These are phyloP conservation scores for Acer saccharum DNA, from an alignment of 345 rosid genomes.

Conservation along the genomic window DNA sequence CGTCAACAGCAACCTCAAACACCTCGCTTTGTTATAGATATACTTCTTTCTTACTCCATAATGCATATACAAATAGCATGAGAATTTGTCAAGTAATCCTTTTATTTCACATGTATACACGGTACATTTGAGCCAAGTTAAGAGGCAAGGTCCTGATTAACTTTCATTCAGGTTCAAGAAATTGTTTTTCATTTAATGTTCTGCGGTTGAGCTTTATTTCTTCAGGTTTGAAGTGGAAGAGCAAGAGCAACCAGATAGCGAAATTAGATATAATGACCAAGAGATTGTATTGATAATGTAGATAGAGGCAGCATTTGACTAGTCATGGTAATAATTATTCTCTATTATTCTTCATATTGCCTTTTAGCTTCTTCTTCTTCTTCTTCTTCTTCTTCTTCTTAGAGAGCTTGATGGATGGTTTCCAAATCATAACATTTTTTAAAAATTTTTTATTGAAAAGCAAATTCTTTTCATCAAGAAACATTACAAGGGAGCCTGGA, in stretches of 20 bases:
- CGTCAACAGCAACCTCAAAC: conserved; percentile 10
- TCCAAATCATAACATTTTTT: neutral
- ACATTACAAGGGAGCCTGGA: neutral
- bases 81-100: conserved; percentile 10
- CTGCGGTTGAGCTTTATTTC: conserved; percentile 2
- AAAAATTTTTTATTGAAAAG: no score
- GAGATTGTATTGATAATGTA: neutral
- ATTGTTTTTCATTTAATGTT: neutral
- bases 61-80: conserved; percentile 19
- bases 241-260: neutral
- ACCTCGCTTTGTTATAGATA: conserved; percentile 23
- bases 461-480: neutral
- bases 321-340: neutral
- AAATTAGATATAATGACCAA: neutral
- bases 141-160: conserved; percentile 1
- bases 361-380: neutral
- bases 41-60: conserved; percentile 15
- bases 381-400: neutral
- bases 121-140: conserved; percentile 13
- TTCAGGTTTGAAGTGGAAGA: conserved; percentile 3
- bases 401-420: neutral
- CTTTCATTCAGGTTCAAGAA: conserved; percentile 9
- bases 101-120: conserved; percentile 14
- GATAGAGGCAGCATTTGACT: neutral
- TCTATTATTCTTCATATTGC: neutral